phyloP scores from a whole-genome alignment of 2,329 filamentous ascomycete species.

The Lachnellula occidentalis region DNA sequence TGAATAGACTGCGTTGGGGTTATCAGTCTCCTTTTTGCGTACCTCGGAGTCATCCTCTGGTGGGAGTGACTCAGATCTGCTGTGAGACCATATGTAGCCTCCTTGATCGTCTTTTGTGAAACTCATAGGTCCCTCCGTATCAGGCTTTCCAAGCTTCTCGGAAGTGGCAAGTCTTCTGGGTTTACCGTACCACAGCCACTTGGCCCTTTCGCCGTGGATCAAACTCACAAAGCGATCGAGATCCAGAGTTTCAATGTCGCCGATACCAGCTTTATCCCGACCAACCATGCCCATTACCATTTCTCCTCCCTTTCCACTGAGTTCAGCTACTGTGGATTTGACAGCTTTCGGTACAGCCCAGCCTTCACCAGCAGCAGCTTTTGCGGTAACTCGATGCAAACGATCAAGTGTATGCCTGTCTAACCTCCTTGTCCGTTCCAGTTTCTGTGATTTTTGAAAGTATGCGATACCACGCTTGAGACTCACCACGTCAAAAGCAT shows the following conservation, averaged over 20 bases:
- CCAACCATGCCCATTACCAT: slow-evolving; percentile 94
- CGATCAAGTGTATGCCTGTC: slow-evolving; percentile 78
- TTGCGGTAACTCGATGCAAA: slow-evolving; percentile 78
- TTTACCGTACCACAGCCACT: slow-evolving; percentile 95
- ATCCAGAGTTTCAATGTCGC: slow-evolving; percentile 87
- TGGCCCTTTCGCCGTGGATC: slow-evolving; percentile 73
- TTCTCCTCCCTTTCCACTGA: slow-evolving; percentile 89
- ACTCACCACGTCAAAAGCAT: slow-evolving; percentile 78
- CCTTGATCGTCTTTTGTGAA: slow-evolving; percentile 54
- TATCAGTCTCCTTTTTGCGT: slow-evolving; percentile 37
- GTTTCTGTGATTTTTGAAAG: slow-evolving; percentile 85
- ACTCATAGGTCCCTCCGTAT: slow-evolving; percentile 42
- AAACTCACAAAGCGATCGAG: slow-evolving; percentile 77
- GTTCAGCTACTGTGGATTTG: slow-evolving; percentile 89
- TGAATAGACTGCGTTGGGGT: slow-evolving; percentile 40
- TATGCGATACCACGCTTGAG: slow-evolving; percentile 80
- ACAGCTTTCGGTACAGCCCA: slow-evolving; percentile 93
- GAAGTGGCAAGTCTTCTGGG: slow-evolving; percentile 57
- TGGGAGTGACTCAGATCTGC: slow-evolving; percentile 46
- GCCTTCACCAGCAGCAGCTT: slow-evolving; percentile 80
- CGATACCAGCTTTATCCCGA: slow-evolving; percentile 78
- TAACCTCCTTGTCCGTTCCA: slow-evolving; percentile 70
- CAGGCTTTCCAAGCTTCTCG: slow-evolving; percentile 39
- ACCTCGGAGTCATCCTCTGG: slow-evolving; percentile 46
- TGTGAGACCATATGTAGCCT: slow-evolving; percentile 39